A percentile compares a stretch with the other conserved stretches of the same genome.
Evolutionary conservation across 1,284 basidiomycete genomes (phyloP).

Genomic region (Apiotrichum domesticum): DNA sequence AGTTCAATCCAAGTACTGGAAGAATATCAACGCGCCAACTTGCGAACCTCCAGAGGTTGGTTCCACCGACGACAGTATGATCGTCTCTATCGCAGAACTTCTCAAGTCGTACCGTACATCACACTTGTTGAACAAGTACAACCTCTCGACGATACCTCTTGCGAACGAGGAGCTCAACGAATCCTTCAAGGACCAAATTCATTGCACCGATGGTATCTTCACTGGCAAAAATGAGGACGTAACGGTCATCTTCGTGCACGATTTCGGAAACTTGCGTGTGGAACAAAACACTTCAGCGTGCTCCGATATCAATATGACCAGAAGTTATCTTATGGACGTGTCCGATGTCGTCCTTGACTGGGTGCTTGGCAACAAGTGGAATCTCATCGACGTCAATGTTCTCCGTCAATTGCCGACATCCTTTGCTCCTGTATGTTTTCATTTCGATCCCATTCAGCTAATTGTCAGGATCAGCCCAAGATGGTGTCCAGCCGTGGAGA

Average conservation of each 20-base stretch:
- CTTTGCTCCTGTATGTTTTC: slow-evolving; percentile 19
- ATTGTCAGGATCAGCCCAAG: slow-evolving; percentile 19
- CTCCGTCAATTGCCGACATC: slow-evolving; percentile 58
- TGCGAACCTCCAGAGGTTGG: slow-evolving; percentile 61
- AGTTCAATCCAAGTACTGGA: slow-evolving; percentile 88
- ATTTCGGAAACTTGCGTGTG: slow-evolving; percentile 80
- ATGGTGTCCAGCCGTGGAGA: slow-evolving; percentile 28
- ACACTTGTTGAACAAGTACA: slow-evolving; percentile 63
- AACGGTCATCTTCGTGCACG: slow-evolving; percentile 77
- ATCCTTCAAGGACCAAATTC: neutral
- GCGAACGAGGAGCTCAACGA: slow-evolving; percentile 55
- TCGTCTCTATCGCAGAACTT: slow-evolving; percentile 54
- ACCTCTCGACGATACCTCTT: slow-evolving; percentile 75
- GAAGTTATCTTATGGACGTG: slow-evolving; percentile 79
- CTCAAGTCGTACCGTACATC: slow-evolving; percentile 78
- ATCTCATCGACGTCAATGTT: slow-evolving; percentile 81
- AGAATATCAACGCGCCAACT: slow-evolving; percentile 66
- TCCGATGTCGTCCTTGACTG: slow-evolving; percentile 73
- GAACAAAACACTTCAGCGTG: slow-evolving; percentile 66
- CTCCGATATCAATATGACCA: slow-evolving; percentile 68
- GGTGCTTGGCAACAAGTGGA: slow-evolving; percentile 58
- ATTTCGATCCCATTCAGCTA: neutral
- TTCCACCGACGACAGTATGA: slow-evolving; percentile 5
- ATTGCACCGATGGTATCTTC: slow-evolving; percentile 52
- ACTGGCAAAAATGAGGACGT: slow-evolving; percentile 50